Percentiles rank a stretch among this genome's conserved stretches.
Evolutionary conservation across 768 basidiomycete species (phyloP).

Genomic region (Asterophora lycoperdoides): DNA sequence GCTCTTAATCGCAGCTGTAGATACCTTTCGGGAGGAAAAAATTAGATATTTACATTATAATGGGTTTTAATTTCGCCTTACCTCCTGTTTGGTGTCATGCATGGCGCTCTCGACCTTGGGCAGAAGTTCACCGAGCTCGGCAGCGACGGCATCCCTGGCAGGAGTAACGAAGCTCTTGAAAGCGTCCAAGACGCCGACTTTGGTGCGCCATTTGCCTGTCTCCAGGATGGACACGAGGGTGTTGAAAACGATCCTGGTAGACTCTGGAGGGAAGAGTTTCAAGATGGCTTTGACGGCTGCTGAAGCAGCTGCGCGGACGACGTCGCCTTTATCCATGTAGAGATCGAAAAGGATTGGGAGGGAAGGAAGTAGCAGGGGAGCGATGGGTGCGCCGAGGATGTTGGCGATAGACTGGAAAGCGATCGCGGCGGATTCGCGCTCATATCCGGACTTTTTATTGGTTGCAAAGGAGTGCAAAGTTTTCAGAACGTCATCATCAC

Average conservation of each 20-base stretch:
- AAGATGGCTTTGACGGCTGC: conserved; percentile 80
- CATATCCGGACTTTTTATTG: conserved; percentile 85
- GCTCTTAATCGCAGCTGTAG: conserved; percentile 81
- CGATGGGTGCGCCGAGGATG: conserved; percentile 64
- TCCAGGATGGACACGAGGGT: conserved; percentile 72
- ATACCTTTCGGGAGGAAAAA: conserved; percentile 52
- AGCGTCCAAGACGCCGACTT: conserved; percentile 89
- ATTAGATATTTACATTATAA: conserved; percentile 5
- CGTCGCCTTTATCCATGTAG: conserved; percentile 91
- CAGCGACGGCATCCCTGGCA: conserved; percentile 74
- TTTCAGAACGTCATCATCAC: conserved; percentile 58
- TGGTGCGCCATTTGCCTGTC: conserved; percentile 88
- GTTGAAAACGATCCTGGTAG: conserved; percentile 63
- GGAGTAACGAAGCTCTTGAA: conserved; percentile 68
- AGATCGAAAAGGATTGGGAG: conserved; percentile 78
- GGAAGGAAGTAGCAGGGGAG: conserved; percentile 72
- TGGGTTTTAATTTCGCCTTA: conserved; percentile 27
- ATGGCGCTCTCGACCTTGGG: conserved; percentile 87
- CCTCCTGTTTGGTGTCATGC: conserved; percentile 97
- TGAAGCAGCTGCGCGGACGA: conserved; percentile 79
- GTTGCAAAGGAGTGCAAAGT: conserved; percentile 65
- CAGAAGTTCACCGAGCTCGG: conserved; percentile 73
- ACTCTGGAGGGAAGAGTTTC: conserved; percentile 80
- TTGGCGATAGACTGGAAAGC: conserved; percentile 72
- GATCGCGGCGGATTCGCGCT: conserved; percentile 83